phyloP scores from a whole-genome alignment of 805 yeast species.

The Nakazawaea wickerhamii region DNA sequence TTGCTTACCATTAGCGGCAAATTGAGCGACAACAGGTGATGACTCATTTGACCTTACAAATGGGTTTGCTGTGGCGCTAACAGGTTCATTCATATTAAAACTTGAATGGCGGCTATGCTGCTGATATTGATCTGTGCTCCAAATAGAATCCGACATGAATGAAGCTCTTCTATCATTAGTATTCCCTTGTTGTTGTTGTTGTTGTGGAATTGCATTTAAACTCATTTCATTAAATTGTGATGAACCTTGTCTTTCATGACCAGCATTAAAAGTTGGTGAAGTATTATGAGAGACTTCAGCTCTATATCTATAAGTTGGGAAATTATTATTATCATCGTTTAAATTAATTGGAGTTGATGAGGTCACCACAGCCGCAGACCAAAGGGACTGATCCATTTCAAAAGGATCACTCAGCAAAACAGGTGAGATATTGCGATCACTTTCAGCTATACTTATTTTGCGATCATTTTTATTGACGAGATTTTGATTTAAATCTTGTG shows the following conservation, averaged over 20 bases:
- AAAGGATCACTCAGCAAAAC: constrained; percentile 8
- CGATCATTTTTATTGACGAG: not conserved
- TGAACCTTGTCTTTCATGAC: not conserved
- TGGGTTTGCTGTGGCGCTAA: not conserved
- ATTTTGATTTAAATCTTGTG: not conserved
- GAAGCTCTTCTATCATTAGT: constrained; percentile 19
- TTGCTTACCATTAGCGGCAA: not conserved
- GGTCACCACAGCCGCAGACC: constrained; percentile 2
- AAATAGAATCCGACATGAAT: constrained; percentile 19
- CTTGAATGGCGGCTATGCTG: constrained; percentile 16
- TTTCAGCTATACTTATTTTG: constrained; percentile 7
- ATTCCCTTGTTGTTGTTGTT: constrained; percentile 9
- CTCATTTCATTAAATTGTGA: constrained; percentile 2
- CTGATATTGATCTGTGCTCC: constrained; percentile 8
- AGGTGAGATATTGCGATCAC: constrained; percentile 11
- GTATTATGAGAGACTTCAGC: not conserved
- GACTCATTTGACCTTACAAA: not conserved
- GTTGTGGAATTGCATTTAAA: constrained; percentile 1
- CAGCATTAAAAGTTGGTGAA: constrained; percentile 5
- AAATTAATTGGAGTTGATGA: not conserved
- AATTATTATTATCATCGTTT: not conserved
- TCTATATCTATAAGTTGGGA: constrained; percentile 3
- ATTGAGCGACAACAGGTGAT: constrained; percentile 1
- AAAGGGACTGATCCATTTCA: constrained; percentile 11
- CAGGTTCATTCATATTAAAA: constrained; percentile 17